A percentile compares a stretch with the other conserved stretches of the same genome.
phyloP scores from a whole-genome alignment of 108 stramenopile genomes.

The Skeletonema menzelii region DNA sequence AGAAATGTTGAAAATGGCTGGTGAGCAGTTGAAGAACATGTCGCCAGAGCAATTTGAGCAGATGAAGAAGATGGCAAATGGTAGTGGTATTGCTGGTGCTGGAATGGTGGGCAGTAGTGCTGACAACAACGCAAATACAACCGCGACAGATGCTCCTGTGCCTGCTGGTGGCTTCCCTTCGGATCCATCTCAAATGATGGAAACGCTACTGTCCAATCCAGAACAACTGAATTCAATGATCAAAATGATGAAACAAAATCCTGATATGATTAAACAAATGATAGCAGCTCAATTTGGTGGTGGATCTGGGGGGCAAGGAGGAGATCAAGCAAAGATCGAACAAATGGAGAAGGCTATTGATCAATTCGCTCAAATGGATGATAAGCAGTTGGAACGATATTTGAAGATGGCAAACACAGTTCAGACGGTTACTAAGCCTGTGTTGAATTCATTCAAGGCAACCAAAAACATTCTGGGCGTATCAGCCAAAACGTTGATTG shows the following conservation, averaged over 20 bases:
- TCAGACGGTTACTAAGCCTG: conserved; percentile 47
- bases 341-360: conserved; percentile 63
- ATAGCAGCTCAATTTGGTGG: conserved; percentile 4
- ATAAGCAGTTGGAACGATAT: conserved; percentile 60
- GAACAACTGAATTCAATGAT: conserved; percentile 65
- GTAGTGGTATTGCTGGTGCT: background rate
- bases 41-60: conserved; percentile 56
- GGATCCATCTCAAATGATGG: conserved; percentile 67
- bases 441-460: conserved; percentile 40
- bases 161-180: background rate
- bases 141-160: conserved; percentile 2
- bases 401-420: conserved; percentile 50
- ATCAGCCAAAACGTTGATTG: conserved; percentile 19
- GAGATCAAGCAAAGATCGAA: conserved; percentile 44
- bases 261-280: conserved; percentile 68
- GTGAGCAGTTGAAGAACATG: conserved; percentile 69
- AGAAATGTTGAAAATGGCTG: conserved; percentile 67
- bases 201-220: conserved; percentile 55
- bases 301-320: conserved; percentile 15
- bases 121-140: background rate
- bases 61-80: conserved; percentile 37
- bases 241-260: conserved; percentile 72
- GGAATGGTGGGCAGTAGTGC: background rate
- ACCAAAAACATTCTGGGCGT: conserved; percentile 30
- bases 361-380: conserved; percentile 66